Evolutionary conservation across 164 flowering plant genomes (phyloP).

Genomic region (Cinnamomum chago): DNA sequence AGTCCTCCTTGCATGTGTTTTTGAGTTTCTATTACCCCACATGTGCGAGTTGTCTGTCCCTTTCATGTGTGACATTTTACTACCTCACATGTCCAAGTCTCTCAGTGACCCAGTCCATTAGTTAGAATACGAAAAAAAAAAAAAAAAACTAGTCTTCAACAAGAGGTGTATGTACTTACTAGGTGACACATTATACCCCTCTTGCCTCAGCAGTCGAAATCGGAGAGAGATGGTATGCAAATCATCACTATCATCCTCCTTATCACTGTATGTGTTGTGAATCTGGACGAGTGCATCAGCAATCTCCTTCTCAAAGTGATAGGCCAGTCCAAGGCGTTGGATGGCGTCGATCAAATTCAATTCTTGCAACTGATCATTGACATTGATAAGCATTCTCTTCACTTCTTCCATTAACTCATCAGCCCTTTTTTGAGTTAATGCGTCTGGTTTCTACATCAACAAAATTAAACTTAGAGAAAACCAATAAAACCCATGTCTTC

Average conservation of each 20-base stretch:
- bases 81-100: too few relatives aligned
- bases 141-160: too few relatives aligned
- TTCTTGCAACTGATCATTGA: neutral
- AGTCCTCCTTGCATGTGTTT: too few relatives aligned
- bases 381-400: slow-evolving; percentile 1
- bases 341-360: slow-evolving; percentile 10
- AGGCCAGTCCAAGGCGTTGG: slow-evolving; percentile 13
- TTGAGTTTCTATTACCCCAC: too few relatives aligned
- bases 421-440: neutral
- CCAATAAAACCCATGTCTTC: too few relatives aligned
- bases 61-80: too few relatives aligned
- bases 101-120: too few relatives aligned
- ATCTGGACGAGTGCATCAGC: neutral
- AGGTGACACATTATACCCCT: slow-evolving; percentile 7
- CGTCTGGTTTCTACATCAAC: slow-evolving; percentile 4
- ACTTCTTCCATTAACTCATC: slow-evolving; percentile 7
- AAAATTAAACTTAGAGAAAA: neutral
- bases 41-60: too few relatives aligned
- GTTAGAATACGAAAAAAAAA: too few relatives aligned
- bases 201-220: slow-evolving; percentile 15
- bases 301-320: slow-evolving; percentile 14
- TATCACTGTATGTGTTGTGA: neutral
- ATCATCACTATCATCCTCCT: neutral
- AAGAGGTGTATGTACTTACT: neutral
- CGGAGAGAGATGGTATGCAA: slow-evolving; percentile 5